Evolutionary conservation across 257 asterid species (phyloP).

Genomic region (Solanum ahanhuiri): DNA sequence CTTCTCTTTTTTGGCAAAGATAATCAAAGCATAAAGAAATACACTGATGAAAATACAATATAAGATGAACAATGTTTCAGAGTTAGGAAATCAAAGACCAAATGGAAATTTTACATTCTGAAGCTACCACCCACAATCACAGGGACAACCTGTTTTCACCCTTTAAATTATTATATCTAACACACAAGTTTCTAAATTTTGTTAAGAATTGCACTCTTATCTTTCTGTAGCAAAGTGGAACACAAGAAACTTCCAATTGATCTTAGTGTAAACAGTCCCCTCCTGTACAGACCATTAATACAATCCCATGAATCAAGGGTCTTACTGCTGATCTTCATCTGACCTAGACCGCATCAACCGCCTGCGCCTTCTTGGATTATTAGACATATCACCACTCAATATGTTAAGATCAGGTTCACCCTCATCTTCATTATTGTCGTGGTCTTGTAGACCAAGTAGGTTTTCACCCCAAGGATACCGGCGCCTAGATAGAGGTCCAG

Average conservation of each 20-base stretch:
- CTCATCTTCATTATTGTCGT: constrained; percentile 7
- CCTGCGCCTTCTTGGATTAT: constrained; percentile 40
- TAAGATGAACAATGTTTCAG: neutral
- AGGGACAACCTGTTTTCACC: neutral
- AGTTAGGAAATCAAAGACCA: neutral
- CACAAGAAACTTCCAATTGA: neutral
- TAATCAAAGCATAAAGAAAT: neutral
- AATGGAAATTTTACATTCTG: neutral
- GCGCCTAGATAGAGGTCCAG: constrained; percentile 45
- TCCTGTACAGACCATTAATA: neutral
- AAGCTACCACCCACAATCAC: neutral
- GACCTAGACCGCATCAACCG: constrained; percentile 43
- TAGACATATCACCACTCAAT: constrained; percentile 21
- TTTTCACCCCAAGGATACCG: constrained; percentile 75
- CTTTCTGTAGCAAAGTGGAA: neutral
- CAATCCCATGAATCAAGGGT: constrained; percentile 3
- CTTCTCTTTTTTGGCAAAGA: neutral
- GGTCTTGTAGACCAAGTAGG: constrained; percentile 47
- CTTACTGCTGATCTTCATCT: constrained; percentile 27
- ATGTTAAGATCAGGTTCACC: constrained; percentile 18
- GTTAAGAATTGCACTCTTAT: neutral
- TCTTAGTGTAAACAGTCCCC: neutral
- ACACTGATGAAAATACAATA: neutral
- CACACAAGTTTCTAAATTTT: neutral
- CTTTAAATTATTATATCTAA: neutral